Base-by-base conservation (phyloP, 2,329 filamentous ascomycete species). In the Cercospora sp. region DNA sequence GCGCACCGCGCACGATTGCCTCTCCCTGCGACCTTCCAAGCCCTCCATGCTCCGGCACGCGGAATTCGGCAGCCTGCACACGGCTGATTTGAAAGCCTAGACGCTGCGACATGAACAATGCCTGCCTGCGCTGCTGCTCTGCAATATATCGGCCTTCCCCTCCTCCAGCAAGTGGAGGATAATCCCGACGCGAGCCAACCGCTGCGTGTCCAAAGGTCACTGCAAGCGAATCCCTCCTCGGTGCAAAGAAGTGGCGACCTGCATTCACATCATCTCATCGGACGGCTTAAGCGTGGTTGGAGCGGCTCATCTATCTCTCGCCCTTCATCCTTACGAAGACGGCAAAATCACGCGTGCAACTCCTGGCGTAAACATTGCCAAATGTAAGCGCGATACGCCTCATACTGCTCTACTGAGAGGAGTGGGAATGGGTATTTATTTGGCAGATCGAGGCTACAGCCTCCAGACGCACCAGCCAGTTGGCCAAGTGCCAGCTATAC, bases 11-110 rank as follows among this genome's bases (percentile, higher is more conserved):
- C 53, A 18, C 53, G 53, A 30, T 33, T 18, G 26, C 53, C 53
- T 16, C 30, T 33, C 53, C 18, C 48, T 28, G 53, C 53, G 20
- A 64, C 62, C 30, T 39, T 39, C 30, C 48, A 16, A 57, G 62
- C 51, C 62, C 33, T 30, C 28, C 48, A 39, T 45, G 26, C n/a
- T 23, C 62, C 62, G 51, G 31, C 51, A 58, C 45, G 55, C 62
- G 62, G 62, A 58, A 42, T 33, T 39, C 62, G 62, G 62, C 62
- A 64, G 62, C 62, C 62, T 64, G 62, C 62, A 13, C 12, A 20
- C 62, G 23, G 45, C 62, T 39, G 48, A 64, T 42, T 30, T 20
- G 31, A 51, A 33, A 58, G 51, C 51, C 62, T 36, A 57, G 45
- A 55, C 39, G 39, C 26, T 42, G 36, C 36, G 6, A 42, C 36